phyloP scores from a whole-genome alignment of 2,329 filamentous ascomycete species.

The Acephala macrosclerotiorum region DNA sequence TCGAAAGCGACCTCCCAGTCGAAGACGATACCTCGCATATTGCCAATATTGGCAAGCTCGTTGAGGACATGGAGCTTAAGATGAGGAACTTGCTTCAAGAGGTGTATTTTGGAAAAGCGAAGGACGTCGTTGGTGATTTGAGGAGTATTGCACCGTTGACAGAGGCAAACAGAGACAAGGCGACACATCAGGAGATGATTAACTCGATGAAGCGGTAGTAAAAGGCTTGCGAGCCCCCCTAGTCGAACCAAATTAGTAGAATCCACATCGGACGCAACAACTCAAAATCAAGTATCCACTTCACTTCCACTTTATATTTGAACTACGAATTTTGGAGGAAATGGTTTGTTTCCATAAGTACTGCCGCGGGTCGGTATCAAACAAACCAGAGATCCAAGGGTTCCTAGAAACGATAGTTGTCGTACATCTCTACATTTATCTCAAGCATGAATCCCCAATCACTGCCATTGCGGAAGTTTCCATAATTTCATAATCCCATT shows the following conservation, averaged over 20 bases:
- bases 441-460: too few relatives aligned
- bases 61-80: slow-evolving; percentile 99
- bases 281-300: background rate
- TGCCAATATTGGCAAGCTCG: slow-evolving; percentile 89
- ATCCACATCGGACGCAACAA: background rate
- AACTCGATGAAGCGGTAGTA: slow-evolving; percentile 54
- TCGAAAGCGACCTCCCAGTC: slow-evolving; percentile 89
- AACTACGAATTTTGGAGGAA: background rate
- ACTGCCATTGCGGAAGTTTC: too few relatives aligned
- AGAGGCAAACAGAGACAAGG: slow-evolving; percentile 82
- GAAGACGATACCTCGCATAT: slow-evolving; percentile 94
- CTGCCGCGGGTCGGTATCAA: too few relatives aligned
- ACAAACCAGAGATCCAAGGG: too few relatives aligned
- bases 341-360: background rate
- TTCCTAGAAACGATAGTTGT: too few relatives aligned
- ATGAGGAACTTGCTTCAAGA: slow-evolving; percentile 98
- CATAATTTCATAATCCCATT: too few relatives aligned
- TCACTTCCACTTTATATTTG: background rate
- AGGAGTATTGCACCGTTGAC: slow-evolving; percentile 86
- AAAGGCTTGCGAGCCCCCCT: background rate
- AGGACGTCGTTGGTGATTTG: slow-evolving; percentile 96
- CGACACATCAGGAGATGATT: slow-evolving; percentile 90
- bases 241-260: background rate
- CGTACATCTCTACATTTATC: too few relatives aligned
- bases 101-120: slow-evolving; percentile 99